A percentile compares a stretch with the other conserved stretches of the same genome.
phyloP scores from a whole-genome alignment of 345 rosid genomes.

The Dipteronia dyeriana region DNA sequence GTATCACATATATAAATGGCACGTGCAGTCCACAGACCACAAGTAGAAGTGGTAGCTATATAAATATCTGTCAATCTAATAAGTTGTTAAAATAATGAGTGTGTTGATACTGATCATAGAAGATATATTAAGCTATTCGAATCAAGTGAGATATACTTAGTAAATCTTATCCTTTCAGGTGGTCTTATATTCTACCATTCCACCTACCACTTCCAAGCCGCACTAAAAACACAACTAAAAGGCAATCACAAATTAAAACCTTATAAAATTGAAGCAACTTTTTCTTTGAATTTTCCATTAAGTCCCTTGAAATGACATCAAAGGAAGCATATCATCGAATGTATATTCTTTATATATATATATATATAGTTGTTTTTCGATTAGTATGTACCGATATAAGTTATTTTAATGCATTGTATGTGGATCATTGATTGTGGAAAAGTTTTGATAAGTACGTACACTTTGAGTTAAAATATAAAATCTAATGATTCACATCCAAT shows the following conservation, averaged over 20 bases:
- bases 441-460: too few relatives aligned
- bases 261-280: background rate
- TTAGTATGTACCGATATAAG: too few relatives aligned
- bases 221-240: slow-evolving; percentile 10
- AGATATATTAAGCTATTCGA: slow-evolving; percentile 12
- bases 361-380: too few relatives aligned
- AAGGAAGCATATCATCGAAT: slow-evolving; percentile 20
- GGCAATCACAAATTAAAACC: background rate
- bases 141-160: slow-evolving; percentile 14
- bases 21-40: background rate
- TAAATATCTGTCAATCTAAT: slow-evolving; percentile 1
- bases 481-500: too few relatives aligned
- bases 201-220: background rate
- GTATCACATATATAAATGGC: background rate
- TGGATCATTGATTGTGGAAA: too few relatives aligned
- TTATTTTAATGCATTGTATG: too few relatives aligned
- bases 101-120: background rate
- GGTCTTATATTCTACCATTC: background rate
- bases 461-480: too few relatives aligned
- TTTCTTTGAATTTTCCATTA: background rate
- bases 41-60: too few relatives aligned
- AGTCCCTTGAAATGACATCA: slow-evolving; percentile 16
- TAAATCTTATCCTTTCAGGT: slow-evolving; percentile 21
- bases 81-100: slow-evolving; percentile 2
- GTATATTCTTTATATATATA: background rate